Percentiles rank a stretch among this genome's conserved stretches.
phyloP scores from a whole-genome alignment of 768 basidiomycete genomes.

The Panaeolus cyanescens region DNA sequence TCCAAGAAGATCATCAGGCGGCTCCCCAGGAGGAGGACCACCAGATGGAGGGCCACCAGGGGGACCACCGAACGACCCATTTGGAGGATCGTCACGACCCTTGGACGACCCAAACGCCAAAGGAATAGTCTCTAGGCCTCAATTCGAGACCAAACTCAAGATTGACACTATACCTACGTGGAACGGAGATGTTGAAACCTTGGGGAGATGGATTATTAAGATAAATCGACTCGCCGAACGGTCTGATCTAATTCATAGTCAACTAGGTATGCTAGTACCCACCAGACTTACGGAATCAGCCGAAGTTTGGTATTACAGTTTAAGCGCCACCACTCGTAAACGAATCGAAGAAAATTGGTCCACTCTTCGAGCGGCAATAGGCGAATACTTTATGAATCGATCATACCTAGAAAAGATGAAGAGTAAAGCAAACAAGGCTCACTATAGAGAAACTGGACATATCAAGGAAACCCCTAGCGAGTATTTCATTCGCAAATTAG shows the following conservation, averaged over 20 bases:
- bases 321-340: conserved; percentile 7
- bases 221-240: conserved; percentile 23
- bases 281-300: conserved; percentile 24
- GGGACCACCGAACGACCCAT: no score
- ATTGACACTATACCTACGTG: conserved; percentile 29
- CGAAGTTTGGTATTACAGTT: conserved; percentile 32
- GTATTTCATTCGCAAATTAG: conserved; percentile 33
- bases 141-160: conserved; percentile 34
- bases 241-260: conserved; percentile 18
- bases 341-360: conserved; percentile 29
- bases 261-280: conserved; percentile 32
- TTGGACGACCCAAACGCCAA: no score
- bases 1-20: no score
- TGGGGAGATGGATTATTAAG: conserved; percentile 29
- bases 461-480: conserved; percentile 30
- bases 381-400: conserved; percentile 33
- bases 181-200: conserved; percentile 28
- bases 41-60: no score
- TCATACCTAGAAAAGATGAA: conserved; percentile 29
- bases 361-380: conserved; percentile 23
- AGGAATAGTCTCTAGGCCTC: conserved; percentile 10
- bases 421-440: conserved; percentile 22
- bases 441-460: conserved; percentile 28
- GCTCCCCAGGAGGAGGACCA: no score
- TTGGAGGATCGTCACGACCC: no score